phyloP scores from a whole-genome alignment of 1,284 basidiomycete species.

The Moesziomyces sp. region DNA sequence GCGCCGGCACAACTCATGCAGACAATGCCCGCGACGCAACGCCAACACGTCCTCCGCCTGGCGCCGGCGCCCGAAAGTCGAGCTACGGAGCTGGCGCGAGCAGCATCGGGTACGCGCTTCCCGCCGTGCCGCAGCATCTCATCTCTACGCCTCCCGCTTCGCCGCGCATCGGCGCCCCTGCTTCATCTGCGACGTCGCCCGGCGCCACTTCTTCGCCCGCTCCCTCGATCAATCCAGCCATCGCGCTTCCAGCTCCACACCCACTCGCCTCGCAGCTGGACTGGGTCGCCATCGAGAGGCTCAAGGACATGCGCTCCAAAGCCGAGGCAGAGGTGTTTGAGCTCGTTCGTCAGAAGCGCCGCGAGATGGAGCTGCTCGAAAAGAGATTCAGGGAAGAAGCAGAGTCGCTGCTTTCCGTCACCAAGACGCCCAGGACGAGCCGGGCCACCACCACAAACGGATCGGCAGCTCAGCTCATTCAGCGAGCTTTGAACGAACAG shows the following conservation, averaged over 20 bases:
- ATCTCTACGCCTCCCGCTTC: constrained; percentile 42
- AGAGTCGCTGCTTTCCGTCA: constrained; percentile 38
- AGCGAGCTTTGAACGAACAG: constrained; percentile 22
- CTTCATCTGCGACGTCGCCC: constrained; percentile 13
- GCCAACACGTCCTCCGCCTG: constrained; percentile 25
- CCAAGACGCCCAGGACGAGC: constrained; percentile 18
- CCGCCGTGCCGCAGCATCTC: constrained; percentile 47
- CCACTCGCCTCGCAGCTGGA: constrained; percentile 44
- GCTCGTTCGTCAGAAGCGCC: constrained; percentile 46
- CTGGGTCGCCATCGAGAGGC: constrained; percentile 41
- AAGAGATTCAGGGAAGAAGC: constrained; percentile 46
- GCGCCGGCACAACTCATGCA: not conserved
- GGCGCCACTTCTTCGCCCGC: constrained; percentile 13
- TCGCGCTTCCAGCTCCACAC: not conserved
- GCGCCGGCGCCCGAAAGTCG: constrained; percentile 13
- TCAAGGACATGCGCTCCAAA: constrained; percentile 46
- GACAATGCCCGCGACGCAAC: constrained; percentile 24
- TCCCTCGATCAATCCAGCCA: constrained; percentile 1
- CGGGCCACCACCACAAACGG: constrained; percentile 13
- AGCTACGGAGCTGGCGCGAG: constrained; percentile 17
- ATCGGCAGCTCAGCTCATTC: constrained; percentile 25
- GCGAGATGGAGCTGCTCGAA: constrained; percentile 50
- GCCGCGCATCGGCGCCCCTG: constrained; percentile 10
- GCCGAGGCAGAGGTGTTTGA: constrained; percentile 54
- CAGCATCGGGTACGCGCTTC: constrained; percentile 30